Base-by-base conservation (phyloP, 306 rosid species). In the Casuarina glauca region DNA sequence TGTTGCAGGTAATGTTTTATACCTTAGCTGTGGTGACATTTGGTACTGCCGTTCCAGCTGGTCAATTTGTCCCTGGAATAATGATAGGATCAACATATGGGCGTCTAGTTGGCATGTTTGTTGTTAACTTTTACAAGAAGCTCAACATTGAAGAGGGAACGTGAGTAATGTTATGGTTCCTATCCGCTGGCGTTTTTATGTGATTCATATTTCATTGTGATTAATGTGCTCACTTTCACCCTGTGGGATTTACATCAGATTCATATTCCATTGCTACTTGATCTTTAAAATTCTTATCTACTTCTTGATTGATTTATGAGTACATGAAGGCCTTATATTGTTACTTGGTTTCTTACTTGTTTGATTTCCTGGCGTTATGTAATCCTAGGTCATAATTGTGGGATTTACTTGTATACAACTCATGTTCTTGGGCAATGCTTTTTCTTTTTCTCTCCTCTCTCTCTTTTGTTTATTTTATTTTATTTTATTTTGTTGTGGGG, bases 111-210 rank as follows among this genome's bases (percentile, higher is more conserved):
- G 98, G 97, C 84, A 95, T 89, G 90, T 83, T 91, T 81, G 97
- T 95, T 64, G 98, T 95, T 76, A 92, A 80, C 79, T 82, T 88
- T 88, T 92, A 91, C 89, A 85, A 83, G 89, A 92, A 89, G 88
- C 97, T 88, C 81, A 91, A 86, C 86, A 92, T 92, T 76, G 98
- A 95, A 89, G 97, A 95, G 90, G 98, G 98, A 82, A 95, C 98
- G 95, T 94, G 82, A 92, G 97, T 89, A 54, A 49, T 39, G 39
- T 82, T 15, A 60, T 50, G 12, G 50, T 80, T 82, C 16, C 76
- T 62, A 75, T 73, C 78, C 48, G 71, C 58, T 63, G 42, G 4
- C 51, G 39, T 15, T 72, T 50, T 42, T 66, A 0, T 66, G 35
- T 16, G 71, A 66, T 66, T 42, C 50, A 41, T 66, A 66, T 66